These are phyloP conservation scores for Phaeosphaeria sp. DNA, from an alignment of 2,329 filamentous ascomycete genomes.

Conservation along the genomic window DNA sequence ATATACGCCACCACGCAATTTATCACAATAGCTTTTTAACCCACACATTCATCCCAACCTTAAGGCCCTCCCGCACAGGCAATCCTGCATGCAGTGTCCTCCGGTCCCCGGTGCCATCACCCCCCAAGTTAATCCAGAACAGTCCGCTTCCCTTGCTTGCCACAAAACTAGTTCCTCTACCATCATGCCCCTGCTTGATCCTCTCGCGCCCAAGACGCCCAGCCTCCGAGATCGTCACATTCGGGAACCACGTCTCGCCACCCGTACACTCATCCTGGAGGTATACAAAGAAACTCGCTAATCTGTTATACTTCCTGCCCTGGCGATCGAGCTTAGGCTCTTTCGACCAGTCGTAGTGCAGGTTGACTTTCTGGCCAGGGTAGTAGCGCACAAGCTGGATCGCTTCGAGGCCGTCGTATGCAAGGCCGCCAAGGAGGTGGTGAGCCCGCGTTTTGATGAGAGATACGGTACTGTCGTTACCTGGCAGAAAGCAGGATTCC, in stretches of 20 bases:
- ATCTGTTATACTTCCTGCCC: neutral
- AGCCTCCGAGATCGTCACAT: neutral
- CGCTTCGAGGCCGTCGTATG: neutral
- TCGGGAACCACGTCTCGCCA: neutral
- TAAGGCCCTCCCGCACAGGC: neutral
- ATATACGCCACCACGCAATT: neutral
- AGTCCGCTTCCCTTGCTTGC: neutral
- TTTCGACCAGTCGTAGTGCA: neutral
- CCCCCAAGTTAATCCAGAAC: neutral
- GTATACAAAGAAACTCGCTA: conserved; percentile 1
- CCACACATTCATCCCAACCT: conserved; percentile 1
- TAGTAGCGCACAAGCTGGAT: neutral
- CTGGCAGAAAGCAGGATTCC: neutral
- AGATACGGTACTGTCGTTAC: neutral
- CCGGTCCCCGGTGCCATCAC: neutral
- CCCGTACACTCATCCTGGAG: neutral
- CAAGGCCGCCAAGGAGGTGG: neutral
- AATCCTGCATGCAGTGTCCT: conserved; percentile 2
- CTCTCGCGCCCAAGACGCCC: neutral
- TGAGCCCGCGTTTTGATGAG: neutral
- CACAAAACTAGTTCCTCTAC: neutral
- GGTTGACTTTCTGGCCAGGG: neutral
- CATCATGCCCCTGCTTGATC: neutral
- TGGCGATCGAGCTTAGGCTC: neutral
- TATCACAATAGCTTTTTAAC: neutral